Percentiles rank a stretch among this genome's conserved stretches.
These are phyloP conservation scores for Rhododendron mucronatum DNA, from an alignment of 148 eudicot species.

Conservation along the genomic window DNA sequence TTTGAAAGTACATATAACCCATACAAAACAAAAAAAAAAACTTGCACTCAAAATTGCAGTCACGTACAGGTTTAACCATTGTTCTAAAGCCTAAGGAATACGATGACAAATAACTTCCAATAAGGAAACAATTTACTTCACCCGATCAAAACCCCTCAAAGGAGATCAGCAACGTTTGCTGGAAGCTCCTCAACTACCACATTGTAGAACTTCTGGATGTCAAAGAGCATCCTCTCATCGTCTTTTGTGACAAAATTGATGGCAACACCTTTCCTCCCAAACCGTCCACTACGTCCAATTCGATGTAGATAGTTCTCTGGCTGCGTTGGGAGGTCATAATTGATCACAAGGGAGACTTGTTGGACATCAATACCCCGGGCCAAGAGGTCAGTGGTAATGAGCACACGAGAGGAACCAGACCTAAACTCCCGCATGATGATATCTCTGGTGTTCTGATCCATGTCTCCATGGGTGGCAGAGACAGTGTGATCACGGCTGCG, in stretches of 20 bases:
- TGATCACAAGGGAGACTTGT: constrained; percentile 74
- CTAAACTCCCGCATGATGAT: constrained; percentile 74
- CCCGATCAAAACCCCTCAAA: constrained; percentile 25
- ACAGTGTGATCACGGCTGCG: constrained; percentile 78
- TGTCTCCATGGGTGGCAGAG: constrained; percentile 80
- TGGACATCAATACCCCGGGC: constrained; percentile 88
- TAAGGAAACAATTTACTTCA: constrained; percentile 6
- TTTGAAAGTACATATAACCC: constrained; percentile 13
- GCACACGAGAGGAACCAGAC: constrained; percentile 74
- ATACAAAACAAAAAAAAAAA: constrained; percentile 21
- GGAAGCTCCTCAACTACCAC: constrained; percentile 70
- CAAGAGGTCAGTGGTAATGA: constrained; percentile 66
- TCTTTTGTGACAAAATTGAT: constrained; percentile 65
- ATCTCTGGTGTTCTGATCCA: constrained; percentile 76
- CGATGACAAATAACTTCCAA: constrained; percentile 5
- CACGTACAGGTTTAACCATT: constrained; percentile 2
- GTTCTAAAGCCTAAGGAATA: constrained; percentile 15
- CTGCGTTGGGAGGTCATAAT: constrained; percentile 71
- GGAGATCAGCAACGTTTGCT: constrained; percentile 69
- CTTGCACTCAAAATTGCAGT: constrained; percentile 6
- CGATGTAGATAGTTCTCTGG: constrained; percentile 76
- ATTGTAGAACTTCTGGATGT: constrained; percentile 72
- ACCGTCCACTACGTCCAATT: constrained; percentile 74
- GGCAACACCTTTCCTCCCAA: constrained; percentile 83
- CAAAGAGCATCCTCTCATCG: constrained; percentile 64